Percentiles rank a stretch among this genome's conserved stretches.
Conservation (phyloP, 441 rosid genomes). For the Daphne laureola region DNA sequence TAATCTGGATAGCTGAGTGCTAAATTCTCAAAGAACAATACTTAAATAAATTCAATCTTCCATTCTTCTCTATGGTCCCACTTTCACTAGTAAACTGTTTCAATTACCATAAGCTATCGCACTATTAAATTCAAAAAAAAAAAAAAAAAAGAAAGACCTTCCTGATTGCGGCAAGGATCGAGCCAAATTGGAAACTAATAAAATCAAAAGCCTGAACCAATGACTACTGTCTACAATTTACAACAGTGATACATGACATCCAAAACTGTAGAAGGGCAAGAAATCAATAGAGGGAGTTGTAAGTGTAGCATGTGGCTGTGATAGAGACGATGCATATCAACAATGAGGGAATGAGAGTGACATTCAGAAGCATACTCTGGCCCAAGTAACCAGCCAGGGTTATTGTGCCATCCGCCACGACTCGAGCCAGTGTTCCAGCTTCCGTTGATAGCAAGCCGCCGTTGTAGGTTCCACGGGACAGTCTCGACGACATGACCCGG, state of each 20-base stretch:
- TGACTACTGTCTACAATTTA: constrained; percentile 7
- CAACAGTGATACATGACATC: background rate
- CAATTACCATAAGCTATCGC: no score
- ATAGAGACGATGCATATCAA: constrained; percentile 67
- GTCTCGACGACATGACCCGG: constrained; percentile 95
- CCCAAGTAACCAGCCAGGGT: constrained; percentile 90
- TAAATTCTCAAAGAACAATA: no score
- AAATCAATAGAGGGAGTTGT: constrained; percentile 80
- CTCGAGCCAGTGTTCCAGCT: constrained; percentile 94
- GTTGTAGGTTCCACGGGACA: constrained; percentile 91
- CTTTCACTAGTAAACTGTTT: no score
- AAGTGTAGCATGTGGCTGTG: constrained; percentile 77
- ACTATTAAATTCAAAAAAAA: no score
- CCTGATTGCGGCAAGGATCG: no score
- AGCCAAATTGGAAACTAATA: background rate
- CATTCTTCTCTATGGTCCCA: no score
- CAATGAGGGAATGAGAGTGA: constrained; percentile 81
- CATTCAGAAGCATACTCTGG: constrained; percentile 55
- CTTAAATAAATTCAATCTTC: no score
- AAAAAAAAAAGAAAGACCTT: no score
- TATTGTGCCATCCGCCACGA: constrained; percentile 86
- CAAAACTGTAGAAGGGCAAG: constrained; percentile 10
- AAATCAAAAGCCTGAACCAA: constrained; percentile 9
- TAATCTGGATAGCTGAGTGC: no score
- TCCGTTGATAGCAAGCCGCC: constrained; percentile 97